Conservation (phyloP, 257 asterid species). For the Rauvolfia tetraphylla region DNA sequence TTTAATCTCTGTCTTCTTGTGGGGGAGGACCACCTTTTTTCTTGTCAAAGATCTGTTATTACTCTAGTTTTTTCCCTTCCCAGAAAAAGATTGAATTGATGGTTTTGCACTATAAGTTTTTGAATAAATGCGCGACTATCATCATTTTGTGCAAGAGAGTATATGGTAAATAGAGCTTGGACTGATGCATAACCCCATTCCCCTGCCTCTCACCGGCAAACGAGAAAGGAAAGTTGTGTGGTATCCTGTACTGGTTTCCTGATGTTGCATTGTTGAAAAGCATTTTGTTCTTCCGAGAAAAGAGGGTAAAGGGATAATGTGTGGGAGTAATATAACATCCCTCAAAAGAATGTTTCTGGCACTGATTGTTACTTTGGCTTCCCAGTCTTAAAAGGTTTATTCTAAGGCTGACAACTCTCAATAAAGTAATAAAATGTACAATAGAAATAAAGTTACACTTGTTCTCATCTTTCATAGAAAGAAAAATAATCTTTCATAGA, state of each 20-base stretch:
- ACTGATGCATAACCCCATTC: background rate
- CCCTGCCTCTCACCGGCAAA: too few species aligned
- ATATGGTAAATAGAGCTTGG: background rate
- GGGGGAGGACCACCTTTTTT: background rate
- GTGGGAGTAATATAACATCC: background rate
- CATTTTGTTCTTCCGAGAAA: background rate
- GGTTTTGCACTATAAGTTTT: background rate
- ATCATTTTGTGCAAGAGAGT: background rate
- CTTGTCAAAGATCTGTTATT: background rate
- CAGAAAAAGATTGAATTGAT: background rate
- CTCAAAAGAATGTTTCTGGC: background rate
- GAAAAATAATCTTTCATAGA: background rate
- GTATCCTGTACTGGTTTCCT: background rate
- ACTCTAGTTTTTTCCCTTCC: background rate
- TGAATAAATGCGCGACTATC: background rate
- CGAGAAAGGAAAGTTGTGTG: background rate
- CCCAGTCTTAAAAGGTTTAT: background rate
- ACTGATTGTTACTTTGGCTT: background rate
- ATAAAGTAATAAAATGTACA: background rate
- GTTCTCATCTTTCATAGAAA: background rate
- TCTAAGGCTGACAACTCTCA: constrained; percentile 2
- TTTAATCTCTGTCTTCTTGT: constrained; percentile 1
- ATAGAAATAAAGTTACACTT: background rate
- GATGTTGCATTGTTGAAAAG: background rate
- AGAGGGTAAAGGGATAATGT: background rate